phyloP scores from a whole-genome alignment of 106 monocot species.

The Amphibolis antarctica region DNA sequence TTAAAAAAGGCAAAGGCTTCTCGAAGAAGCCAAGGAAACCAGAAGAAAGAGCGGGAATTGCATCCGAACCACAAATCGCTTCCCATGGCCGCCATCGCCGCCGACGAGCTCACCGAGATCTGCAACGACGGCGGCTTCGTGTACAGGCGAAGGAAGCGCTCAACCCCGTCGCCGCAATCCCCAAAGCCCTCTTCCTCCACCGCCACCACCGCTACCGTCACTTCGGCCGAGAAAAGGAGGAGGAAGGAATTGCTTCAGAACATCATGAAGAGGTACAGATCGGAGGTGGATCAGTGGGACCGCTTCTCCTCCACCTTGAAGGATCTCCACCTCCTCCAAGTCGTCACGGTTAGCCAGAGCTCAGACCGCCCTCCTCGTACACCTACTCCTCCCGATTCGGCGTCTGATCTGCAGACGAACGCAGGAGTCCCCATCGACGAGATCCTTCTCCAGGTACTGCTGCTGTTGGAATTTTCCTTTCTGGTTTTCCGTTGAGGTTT shows the following conservation, averaged over 20 bases:
- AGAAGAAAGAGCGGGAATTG: no score
- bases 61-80: no score
- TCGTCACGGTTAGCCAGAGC: no score
- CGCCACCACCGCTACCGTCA: neutral
- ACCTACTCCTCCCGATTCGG: no score
- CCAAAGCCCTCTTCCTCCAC: neutral
- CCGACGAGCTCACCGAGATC: neutral
- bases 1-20: no score
- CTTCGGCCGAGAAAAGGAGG: neutral
- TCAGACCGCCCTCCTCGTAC: no score
- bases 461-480: no score
- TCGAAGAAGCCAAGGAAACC: no score
- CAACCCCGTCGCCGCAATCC: neutral
- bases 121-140: constrained; percentile 2
- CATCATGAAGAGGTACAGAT: neutral
- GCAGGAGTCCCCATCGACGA: no score
- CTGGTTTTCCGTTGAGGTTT: no score
- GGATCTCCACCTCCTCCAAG: neutral
- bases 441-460: no score
- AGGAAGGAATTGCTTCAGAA: neutral
- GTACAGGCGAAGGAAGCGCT: neutral
- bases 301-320: neutral
- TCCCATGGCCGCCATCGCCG: neutral
- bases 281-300: neutral
- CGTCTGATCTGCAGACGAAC: no score